Base-by-base conservation (phyloP, 257 asterid genomes). In the Coffea eugenioides region DNA sequence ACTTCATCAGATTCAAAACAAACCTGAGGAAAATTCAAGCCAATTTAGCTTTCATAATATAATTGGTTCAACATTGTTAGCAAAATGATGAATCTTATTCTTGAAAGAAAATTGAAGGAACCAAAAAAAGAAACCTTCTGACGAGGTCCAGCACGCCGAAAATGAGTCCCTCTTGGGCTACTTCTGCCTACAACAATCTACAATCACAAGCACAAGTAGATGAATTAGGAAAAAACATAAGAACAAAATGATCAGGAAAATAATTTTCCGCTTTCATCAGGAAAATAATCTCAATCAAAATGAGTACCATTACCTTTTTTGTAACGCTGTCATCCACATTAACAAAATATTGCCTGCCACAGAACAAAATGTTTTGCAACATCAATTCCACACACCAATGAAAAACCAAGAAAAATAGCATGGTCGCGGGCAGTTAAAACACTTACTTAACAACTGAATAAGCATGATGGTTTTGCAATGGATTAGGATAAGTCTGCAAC, bases 141-240 rank as follows among this genome's bases (percentile, higher is more conserved):
- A 15, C 79, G 71, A 36, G 85, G 85, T 10, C 85, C 85, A 12
- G 85, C 85, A 8, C 82, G 82, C 20, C 76, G 69, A 72, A 82
- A 82, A 73, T 82, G 85, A 4, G 27, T 25, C 82, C 85, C 85
- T 77, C 85, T 71, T 20, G 79, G 67, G 12, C 79, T 70, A 43
- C 23, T 68, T 16, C 64, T 43, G 15, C 66, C 69, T 12, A 77
- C 85, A 68, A 82, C 85, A 71, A 82, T 59, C 85, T 82, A 43
- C 39, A 76, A 27, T 25, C 12, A 57, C 70, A 80, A 25, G 56
- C 34, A 54, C 13, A 66, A 23, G 25, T n/a, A 66, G 8, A 11
- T 11, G 39, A 59, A 7, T 41, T 39, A 27, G 20, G 27, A 27
- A 27, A 27, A 27, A 27, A 27, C 27, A 27, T 27, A 27, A 34